Evolutionary conservation across 192 early-diverging fungal species (phyloP).

Genomic region (Coemansia brasiliensis): DNA sequence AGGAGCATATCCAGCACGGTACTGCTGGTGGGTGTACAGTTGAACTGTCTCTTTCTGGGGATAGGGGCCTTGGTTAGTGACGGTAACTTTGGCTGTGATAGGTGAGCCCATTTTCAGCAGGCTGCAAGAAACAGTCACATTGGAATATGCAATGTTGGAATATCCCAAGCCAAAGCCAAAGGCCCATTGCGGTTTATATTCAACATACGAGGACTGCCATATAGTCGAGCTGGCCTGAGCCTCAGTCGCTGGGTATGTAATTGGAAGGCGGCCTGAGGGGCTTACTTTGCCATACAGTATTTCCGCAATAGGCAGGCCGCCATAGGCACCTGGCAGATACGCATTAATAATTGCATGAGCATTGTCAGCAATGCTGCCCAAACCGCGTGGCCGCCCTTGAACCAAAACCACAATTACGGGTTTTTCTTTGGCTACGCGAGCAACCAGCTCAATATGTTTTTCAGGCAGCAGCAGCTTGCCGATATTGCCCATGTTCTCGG

Average conservation of each 20-base stretch:
- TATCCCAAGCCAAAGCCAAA: slow-evolving; percentile 64
- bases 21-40: slow-evolving; percentile 60
- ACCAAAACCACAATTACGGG: slow-evolving; percentile 58
- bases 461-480: slow-evolving; percentile 45
- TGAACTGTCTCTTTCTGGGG: slow-evolving; percentile 60
- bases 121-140: slow-evolving; percentile 29
- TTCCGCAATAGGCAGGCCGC: slow-evolving; percentile 61
- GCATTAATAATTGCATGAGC: slow-evolving; percentile 59
- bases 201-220: slow-evolving; percentile 49
- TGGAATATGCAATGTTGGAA: slow-evolving; percentile 54
- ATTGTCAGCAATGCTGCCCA: slow-evolving; percentile 39
- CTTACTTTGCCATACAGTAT: slow-evolving; percentile 59
- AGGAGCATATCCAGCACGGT: slow-evolving; percentile 54
- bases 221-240: slow-evolving; percentile 36
- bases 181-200: slow-evolving; percentile 55
- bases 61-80: slow-evolving; percentile 53
- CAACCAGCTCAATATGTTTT: slow-evolving; percentile 53
- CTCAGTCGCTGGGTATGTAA: slow-evolving; percentile 60
- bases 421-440: slow-evolving; percentile 23
- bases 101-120: slow-evolving; percentile 11
- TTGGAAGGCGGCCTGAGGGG: slow-evolving; percentile 62
- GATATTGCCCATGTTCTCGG: slow-evolving; percentile 62
- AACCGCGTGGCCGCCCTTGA: slow-evolving; percentile 59
- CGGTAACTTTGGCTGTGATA: slow-evolving; percentile 31
- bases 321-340: slow-evolving; percentile 65